A percentile compares a stretch with the other conserved stretches of the same genome.
Evolutionary conservation across 129 eudicot species (phyloP).

Genomic region (Glebionis coronaria): DNA sequence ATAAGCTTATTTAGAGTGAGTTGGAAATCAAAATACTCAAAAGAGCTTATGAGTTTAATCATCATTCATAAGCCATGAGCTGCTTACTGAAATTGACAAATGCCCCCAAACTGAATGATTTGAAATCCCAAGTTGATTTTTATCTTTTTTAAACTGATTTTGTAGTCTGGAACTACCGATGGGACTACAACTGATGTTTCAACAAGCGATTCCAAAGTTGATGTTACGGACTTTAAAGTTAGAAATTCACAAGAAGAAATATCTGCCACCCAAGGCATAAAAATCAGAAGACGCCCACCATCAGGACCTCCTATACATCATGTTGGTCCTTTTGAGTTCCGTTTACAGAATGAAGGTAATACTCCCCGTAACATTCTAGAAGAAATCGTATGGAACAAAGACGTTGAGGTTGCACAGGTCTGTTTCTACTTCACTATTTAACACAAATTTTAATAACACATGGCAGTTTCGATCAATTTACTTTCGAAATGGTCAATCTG

Average conservation of each 20-base stretch:
- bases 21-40: too few species aligned
- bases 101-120: too few species aligned
- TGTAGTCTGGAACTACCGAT: constrained; percentile 49
- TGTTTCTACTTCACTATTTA: constrained; percentile 24
- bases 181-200: constrained; percentile 35
- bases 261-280: constrained; percentile 50
- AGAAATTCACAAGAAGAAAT: constrained; percentile 21
- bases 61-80: too few species aligned
- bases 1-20: too few species aligned
- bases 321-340: constrained; percentile 97
- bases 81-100: too few species aligned
- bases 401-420: too few species aligned
- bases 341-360: too few species aligned
- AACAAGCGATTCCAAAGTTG: constrained; percentile 33
- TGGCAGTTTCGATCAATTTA: background rate
- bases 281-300: constrained; percentile 74
- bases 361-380: too few species aligned
- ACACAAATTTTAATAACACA: background rate
- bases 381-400: too few species aligned
- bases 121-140: background rate
- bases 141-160: background rate
- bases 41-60: too few species aligned
- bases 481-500: background rate
- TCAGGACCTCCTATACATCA: constrained; percentile 78
- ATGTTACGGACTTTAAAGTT: constrained; percentile 47